A percentile compares a stretch with the other conserved stretches of the same genome.
These are phyloP conservation scores for Croton setiger DNA, from an alignment of 441 rosid genomes.

Conservation along the genomic window DNA sequence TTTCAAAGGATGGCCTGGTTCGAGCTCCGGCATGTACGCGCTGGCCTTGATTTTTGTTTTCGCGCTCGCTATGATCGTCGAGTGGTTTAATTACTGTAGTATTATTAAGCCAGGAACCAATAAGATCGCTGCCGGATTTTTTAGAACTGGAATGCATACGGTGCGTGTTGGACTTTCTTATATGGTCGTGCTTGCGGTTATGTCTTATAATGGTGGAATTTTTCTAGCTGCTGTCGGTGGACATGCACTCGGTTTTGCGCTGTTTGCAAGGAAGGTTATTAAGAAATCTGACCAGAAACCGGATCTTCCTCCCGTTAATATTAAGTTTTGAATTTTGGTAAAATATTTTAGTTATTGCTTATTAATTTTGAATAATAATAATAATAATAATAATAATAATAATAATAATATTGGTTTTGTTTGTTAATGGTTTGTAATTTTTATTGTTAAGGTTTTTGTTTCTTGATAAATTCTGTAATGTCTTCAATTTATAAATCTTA, in stretches of 20 bases:
- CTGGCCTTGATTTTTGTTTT: constrained; percentile 58
- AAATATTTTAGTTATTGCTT: background rate
- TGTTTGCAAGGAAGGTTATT: constrained; percentile 38
- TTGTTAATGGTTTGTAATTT: background rate
- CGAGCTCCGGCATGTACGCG: constrained; percentile 55
- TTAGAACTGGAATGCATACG: constrained; percentile 34
- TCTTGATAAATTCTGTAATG: background rate
- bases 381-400: background rate
- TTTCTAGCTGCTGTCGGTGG: constrained; percentile 50
- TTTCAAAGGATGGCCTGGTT: constrained; percentile 78
- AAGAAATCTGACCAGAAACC: constrained; percentile 23
- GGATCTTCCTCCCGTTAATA: constrained; percentile 25
- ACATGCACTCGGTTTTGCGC: constrained; percentile 40
- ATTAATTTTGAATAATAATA: background rate
- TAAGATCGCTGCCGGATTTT: constrained; percentile 39
- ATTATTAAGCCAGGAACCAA: constrained; percentile 35
- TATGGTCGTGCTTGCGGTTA: constrained; percentile 54
- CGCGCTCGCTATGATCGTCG: constrained; percentile 50
- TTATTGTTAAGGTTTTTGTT: background rate
- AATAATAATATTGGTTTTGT: background rate
- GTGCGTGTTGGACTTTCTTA: constrained; percentile 42
- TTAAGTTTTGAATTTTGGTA: constrained; percentile 14
- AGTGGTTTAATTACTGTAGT: constrained; percentile 40
- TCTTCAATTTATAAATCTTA: too few species aligned
- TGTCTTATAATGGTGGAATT: constrained; percentile 59